These are phyloP conservation scores for Monosporascus ibericus DNA, from an alignment of 2,329 filamentous ascomycete genomes.

Conservation along the genomic window DNA sequence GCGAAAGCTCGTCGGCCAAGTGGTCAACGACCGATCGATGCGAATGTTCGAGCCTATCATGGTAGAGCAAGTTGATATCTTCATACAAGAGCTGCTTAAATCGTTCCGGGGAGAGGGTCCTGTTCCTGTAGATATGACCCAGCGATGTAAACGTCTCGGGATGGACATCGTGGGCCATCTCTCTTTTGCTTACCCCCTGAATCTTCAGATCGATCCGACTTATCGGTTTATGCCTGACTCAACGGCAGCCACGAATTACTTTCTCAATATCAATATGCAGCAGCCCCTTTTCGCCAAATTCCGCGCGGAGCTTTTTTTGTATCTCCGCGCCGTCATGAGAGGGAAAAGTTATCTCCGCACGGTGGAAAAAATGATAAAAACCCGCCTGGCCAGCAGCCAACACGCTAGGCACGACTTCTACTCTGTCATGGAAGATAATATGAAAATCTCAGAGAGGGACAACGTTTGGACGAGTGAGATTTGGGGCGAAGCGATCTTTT, in stretches of 20 bases:
- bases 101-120: background rate
- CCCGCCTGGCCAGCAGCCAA: too few species aligned
- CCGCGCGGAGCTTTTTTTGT: too few species aligned
- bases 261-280: background rate
- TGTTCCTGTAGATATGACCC: background rate
- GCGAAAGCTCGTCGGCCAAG: background rate
- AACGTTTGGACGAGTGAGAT: too few species aligned
- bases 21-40: background rate
- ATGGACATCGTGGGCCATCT: slow-evolving; percentile 4
- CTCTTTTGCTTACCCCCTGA: slow-evolving; percentile 1
- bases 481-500: too few species aligned
- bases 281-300: too few species aligned
- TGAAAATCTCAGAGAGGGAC: too few species aligned
- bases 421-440: too few species aligned
- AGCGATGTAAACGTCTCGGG: background rate
- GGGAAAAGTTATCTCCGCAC: too few species aligned
- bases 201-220: background rate
- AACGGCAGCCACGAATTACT: background rate
- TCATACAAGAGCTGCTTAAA: background rate
- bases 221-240: background rate
- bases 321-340: too few species aligned
- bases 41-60: slow-evolving; percentile 3
- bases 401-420: too few species aligned
- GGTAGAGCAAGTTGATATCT: slow-evolving; percentile 1
- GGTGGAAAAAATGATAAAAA: too few species aligned